Base-by-base conservation (phyloP, 1,139 yeast species). In the Geotrichum histeridarum region DNA sequence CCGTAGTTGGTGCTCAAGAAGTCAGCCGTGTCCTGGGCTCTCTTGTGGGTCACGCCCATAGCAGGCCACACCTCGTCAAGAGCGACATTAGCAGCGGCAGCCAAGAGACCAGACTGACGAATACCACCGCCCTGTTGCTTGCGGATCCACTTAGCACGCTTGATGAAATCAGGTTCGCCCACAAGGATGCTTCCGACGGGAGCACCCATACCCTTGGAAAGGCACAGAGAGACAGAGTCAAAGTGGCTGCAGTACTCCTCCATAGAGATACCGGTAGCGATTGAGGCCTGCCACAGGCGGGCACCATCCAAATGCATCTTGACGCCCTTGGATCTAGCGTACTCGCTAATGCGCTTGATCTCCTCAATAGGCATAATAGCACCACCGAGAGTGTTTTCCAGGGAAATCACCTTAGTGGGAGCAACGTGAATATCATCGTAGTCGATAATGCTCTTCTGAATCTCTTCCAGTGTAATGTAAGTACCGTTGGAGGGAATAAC, bases 71-170 rank as follows among this genome's bases (percentile, higher is more conserved):
- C 87, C 60, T 85, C 83, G 58, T 87, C 85, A 56, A 91, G 77
- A 32, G 96, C 95, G 51, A 79, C 78, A 33, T 77, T 71, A 12
- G 96, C 97, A 86, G 93, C 91, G 46, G 82, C 76, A 8, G 95
- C 78, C 69, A 91, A 76, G 71, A 88, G 74, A 58, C 98, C 98
- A 35, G 87, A 78, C 71, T 91, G 98, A 70, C 98, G 80, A 59
- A 91, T 81, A 60, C 97, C 97, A 63, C 98, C 98, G 65, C 98
- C 98, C 65, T 83, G 83, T 73, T 91, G 97, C 70, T 91, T 91
- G 65, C 88, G 84, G 74, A 90, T 86, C 74, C 91, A 95, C 67
- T 83, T 84, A 46, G 95, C 91, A 66, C 82, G 84, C 63, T 76
- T 74, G 61, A 90, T 84, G 61, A 84, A 77, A 54, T 74, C 74